Conservation (phyloP, 805 yeast genomes). For the Candida ulmi region DNA sequence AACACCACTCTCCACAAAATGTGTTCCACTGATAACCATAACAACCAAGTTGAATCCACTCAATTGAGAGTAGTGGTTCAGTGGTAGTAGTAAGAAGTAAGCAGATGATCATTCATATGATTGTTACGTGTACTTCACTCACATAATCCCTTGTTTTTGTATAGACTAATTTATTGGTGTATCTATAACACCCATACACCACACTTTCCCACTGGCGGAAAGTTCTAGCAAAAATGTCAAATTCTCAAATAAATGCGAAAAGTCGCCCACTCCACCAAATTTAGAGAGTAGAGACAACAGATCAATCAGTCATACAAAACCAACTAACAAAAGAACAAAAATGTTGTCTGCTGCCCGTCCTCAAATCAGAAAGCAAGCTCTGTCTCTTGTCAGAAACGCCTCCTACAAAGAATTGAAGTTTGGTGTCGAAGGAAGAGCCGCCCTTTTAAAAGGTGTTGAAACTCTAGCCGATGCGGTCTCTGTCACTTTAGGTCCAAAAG, state of each 20-base stretch:
- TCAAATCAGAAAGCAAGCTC: slow-evolving; percentile 17
- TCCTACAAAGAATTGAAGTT: slow-evolving; percentile 91
- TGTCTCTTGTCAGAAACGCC: slow-evolving; percentile 25
- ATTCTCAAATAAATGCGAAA: background rate
- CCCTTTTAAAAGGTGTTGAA: slow-evolving; percentile 91
- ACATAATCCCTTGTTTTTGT: no score
- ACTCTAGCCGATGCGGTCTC: slow-evolving; percentile 85
- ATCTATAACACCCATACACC: background rate
- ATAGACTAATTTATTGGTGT: no score
- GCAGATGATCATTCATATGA: no score
- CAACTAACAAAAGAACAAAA: background rate
- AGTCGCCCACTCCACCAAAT: background rate
- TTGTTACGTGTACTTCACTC: no score
- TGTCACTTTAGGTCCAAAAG: slow-evolving; percentile 96
- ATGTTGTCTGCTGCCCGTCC: slow-evolving; percentile 25
- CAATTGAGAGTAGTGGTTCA: no score
- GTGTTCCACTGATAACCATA: no score
- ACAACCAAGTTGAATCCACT: no score
- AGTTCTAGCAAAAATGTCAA: slow-evolving; percentile 9
- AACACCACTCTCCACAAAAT: no score
- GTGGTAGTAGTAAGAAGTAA: no score
- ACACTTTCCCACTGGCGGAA: background rate
- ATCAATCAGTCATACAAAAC: no score
- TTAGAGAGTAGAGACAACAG: no score
- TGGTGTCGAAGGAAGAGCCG: slow-evolving; percentile 55